Base-by-base conservation (phyloP, 1,284 basidiomycete species). In the Schizophyllum commune region DNA sequence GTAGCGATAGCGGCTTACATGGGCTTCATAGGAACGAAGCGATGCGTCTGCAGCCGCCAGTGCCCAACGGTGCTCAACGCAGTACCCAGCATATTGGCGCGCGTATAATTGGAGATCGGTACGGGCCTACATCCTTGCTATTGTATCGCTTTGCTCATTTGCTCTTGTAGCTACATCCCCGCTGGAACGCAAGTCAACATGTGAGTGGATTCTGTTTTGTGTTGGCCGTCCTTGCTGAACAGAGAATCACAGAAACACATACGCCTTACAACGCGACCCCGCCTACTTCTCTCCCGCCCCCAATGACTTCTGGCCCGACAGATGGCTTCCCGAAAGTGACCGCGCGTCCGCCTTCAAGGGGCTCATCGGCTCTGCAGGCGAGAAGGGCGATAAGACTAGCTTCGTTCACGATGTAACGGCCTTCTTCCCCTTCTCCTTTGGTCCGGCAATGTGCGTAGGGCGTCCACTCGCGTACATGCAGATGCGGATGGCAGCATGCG, bases 221-320 rank as follows among this genome's bases (percentile, higher is more conserved):
- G 2, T 52, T n/a, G 19, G 4, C 5, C 2, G 53, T 15, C 5
- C 19, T n/a, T 27, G 27, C 9, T 21, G 19, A 27, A 4, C 6
- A 65, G 68, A 73, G 13, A 70, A 70, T 56, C 69, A 20, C 9
- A 55, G 53, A 2, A 55, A 75, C 34, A 72, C 72, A 5, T 79
- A 74, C 56, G 69, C 69, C 22, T 60, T 80, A 9, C 79, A 81
- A 13, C 74, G 73, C 11, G 73, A 80, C 61, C 68, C 74, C 8
- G 69, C 67, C 27, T 72, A 78, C 62, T 79, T 79, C 65, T 78
- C 68, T 58, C 75, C 77, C 5, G 60, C 66, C 0, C 74, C 78
- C 1, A 72, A 80, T 52, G 63, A 65, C 20, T 80, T 79, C 67
- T 70, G 74, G 65, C 79, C 78, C 17, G 76, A 79, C 52, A 69